Conservation (phyloP, 2,329 filamentous ascomycete genomes). For the Botrytis hyacinthi region DNA sequence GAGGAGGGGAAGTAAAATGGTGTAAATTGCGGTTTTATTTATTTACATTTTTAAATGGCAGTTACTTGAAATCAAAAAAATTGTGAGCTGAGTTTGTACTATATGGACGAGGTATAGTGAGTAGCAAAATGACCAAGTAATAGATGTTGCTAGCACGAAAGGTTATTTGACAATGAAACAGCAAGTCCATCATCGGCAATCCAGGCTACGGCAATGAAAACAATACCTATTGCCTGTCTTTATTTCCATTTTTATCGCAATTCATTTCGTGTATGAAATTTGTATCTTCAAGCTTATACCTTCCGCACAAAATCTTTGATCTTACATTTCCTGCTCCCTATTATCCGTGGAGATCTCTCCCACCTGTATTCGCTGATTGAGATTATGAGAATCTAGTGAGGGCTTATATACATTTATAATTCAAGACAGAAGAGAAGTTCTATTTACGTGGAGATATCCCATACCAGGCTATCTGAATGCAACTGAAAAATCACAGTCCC, state of each 20-base stretch:
- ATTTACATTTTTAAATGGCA: neutral
- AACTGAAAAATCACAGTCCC: neutral
- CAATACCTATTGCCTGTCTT: neutral
- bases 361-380: neutral
- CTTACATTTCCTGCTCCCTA: neutral
- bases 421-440: neutral
- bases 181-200: neutral
- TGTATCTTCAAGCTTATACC: neutral
- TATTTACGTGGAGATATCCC: neutral
- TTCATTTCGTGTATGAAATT: no score
- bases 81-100: neutral
- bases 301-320: no score
- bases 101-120: neutral
- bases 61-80: neutral
- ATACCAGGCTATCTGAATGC: neutral
- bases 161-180: neutral
- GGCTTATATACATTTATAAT: neutral
- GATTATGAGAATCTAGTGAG: neutral
- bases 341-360: neutral
- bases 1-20: conserved; percentile 5
- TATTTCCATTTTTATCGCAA: neutral
- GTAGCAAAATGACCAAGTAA: neutral
- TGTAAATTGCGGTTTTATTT: neutral
- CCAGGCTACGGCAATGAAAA: neutral
- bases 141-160: neutral